Conservation (phyloP, 2,329 filamentous ascomycete genomes). For the Pezicula radicicola region DNA sequence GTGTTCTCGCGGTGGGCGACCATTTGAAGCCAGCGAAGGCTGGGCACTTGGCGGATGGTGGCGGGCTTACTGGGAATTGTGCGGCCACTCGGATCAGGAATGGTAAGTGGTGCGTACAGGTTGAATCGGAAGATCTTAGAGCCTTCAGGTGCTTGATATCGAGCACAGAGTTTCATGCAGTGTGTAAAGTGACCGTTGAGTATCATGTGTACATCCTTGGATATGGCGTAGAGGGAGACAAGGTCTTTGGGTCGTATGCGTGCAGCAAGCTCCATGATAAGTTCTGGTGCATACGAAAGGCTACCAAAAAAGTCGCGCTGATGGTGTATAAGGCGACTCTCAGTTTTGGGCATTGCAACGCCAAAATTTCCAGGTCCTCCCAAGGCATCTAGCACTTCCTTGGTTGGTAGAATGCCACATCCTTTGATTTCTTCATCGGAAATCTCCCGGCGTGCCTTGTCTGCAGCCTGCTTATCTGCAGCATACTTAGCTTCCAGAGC, state of each 20-base stretch:
- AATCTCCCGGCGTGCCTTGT: conserved; percentile 1
- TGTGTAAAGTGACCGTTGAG: conserved; percentile 58
- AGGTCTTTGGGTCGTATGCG: conserved; percentile 54
- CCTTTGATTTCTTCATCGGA: not conserved
- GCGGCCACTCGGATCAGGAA: conserved; percentile 55
- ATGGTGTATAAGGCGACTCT: not conserved
- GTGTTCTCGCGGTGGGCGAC: conserved; percentile 54
- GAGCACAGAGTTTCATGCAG: conserved; percentile 54
- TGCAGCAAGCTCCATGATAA: conserved; percentile 52
- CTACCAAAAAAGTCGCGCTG: conserved; percentile 34
- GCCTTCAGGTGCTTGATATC: conserved; percentile 50
- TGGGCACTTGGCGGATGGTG: conserved; percentile 53
- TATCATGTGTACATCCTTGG: conserved; percentile 56
- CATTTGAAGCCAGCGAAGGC: conserved; percentile 67
- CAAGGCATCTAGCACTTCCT: not conserved
- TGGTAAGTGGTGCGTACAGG: conserved; percentile 54
- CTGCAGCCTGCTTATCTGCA: not conserved
- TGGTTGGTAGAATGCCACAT: conserved; percentile 1
- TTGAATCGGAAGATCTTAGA: conserved; percentile 57
- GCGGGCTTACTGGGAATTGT: conserved; percentile 26
- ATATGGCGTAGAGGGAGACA: conserved; percentile 62
- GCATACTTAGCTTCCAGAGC: not conserved
- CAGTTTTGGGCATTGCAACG: too few species aligned
- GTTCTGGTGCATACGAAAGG: conserved; percentile 43
- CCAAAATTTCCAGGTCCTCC: not conserved